A percentile compares a stretch with the other conserved stretches of the same genome.
Evolutionary conservation across 768 basidiomycete species (phyloP).

Genomic region (Pulveroboletus sp.): DNA sequence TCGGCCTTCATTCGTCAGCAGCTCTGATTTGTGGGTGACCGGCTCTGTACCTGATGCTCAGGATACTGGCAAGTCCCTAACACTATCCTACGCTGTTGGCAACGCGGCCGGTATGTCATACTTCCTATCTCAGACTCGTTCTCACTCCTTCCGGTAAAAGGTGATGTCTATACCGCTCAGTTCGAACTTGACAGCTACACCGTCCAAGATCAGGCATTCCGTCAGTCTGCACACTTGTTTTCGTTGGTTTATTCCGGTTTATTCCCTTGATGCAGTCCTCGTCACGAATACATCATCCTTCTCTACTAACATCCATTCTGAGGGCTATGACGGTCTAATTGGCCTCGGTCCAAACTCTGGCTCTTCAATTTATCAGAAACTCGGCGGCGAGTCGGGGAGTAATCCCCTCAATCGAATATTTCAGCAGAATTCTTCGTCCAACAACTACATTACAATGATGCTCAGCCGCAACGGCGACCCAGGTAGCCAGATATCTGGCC

Average conservation of each 20-base stretch:
- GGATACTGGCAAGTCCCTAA: conserved; percentile 52
- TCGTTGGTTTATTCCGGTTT: background rate
- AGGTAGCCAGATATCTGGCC: conserved; percentile 45
- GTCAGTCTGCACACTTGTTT: conserved; percentile 35
- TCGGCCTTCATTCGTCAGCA: conserved; percentile 23
- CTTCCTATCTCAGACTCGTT: background rate
- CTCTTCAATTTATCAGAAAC: conserved; percentile 55
- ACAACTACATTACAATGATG: conserved; percentile 62
- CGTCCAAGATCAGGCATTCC: conserved; percentile 60
- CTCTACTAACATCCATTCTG: conserved; percentile 51
- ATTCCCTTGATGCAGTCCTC: conserved; percentile 41
- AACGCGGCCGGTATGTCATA: conserved; percentile 47
- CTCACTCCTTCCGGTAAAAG: conserved; percentile 29
- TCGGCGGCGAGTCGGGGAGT: conserved; percentile 48
- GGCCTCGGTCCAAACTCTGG: conserved; percentile 77
- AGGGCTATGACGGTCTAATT: conserved; percentile 67
- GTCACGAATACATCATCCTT: conserved; percentile 62
- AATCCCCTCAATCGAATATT: conserved; percentile 64
- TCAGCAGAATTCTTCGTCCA: conserved; percentile 48
- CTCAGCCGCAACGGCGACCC: conserved; percentile 59
- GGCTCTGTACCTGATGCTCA: conserved; percentile 44
- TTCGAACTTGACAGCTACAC: conserved; percentile 53
- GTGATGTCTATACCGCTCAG: conserved; percentile 50
- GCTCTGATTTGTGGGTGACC: conserved; percentile 74
- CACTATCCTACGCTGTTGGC: conserved; percentile 67